Base-by-base conservation (phyloP, 148 eudicot species). In the Oxyria digyna region DNA sequence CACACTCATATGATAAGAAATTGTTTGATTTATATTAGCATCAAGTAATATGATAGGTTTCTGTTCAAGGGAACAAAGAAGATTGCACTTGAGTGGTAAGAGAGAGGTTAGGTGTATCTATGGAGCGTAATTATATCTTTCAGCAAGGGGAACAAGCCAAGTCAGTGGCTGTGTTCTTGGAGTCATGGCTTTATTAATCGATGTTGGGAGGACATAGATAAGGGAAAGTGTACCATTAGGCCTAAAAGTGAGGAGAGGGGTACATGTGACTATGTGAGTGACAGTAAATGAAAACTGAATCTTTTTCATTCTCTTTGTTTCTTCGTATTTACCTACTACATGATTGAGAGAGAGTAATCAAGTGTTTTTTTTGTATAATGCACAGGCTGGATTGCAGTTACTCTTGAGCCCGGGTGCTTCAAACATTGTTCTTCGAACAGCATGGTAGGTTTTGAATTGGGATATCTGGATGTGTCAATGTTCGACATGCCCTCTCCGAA, bases 311-410 rank as follows among this genome's bases (percentile, higher is more conserved):
- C 63, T 26, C 8, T 48, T 14, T 5, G 33, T 27, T 33, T 55
- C n/a, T 27, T 55, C 33, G 21, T 55, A 27, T 13, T 55, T 27
- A 55, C 63, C 5, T 55, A 20, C 27, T 21, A 20, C 57, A 20
- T 49, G 57, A 49, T 7, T 49, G 12, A 17, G 26, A 49, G 21
- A 49, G 57, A 21, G 3, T 20, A 7, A 8, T 49, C 57, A 8
- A 11, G 21, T 20, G 26, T 15, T 55, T 55, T 26, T 26, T 68
- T 23, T 68, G 23, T 45, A 35, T 50, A 62, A 69, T 33, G 42
- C 81, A n/a, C 83, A 93, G 96, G 88, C 78, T 48, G 96, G 98
- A 71, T 73, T 93, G 79, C 84, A 80, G 49, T 78, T 93, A 83
- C 96, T 93, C 72, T 89, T 93, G 6, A 76, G 75, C 45, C 96